Conservation (phyloP, 164 flowering plant species). For the Taxillus chinensis region DNA sequence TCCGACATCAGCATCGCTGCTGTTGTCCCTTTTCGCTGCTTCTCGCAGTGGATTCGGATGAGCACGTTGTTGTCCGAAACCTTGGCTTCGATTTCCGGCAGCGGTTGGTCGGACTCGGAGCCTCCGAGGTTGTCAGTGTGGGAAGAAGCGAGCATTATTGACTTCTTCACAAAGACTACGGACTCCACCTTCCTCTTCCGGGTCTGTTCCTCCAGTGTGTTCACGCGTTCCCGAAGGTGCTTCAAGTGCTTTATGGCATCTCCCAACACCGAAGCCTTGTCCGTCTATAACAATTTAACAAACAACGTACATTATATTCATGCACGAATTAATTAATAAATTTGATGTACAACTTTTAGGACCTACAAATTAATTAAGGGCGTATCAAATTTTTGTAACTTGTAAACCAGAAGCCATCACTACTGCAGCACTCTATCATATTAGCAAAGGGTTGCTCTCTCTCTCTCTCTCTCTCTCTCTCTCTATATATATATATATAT, state of each 20-base stretch:
- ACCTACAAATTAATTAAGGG: too few relatives aligned
- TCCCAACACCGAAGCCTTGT: constrained; percentile 8
- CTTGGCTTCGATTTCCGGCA: constrained; percentile 8
- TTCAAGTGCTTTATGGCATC: constrained; percentile 8
- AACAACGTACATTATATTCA: neutral
- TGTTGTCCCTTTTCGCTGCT: constrained; percentile 2
- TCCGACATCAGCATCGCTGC: neutral
- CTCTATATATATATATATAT: too few relatives aligned
- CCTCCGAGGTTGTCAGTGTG: neutral
- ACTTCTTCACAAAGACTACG: neutral
- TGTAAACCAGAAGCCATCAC: too few relatives aligned
- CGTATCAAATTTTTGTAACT: too few relatives aligned
- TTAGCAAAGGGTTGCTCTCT: too few relatives aligned
- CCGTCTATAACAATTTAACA: constrained; percentile 5
- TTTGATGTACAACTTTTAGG: too few relatives aligned
- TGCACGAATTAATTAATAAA: too few relatives aligned
- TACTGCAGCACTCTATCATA: too few relatives aligned
- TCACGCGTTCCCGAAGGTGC: constrained; percentile 2
- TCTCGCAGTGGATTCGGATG: constrained; percentile 10
- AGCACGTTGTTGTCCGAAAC: constrained; percentile 6
- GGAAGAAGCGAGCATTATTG: neutral
- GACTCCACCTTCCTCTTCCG: neutral
- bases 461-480: too few relatives aligned
- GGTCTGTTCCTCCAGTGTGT: constrained; percentile 1
- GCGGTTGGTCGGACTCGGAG: neutral